Base-by-base conservation (phyloP, 2,329 filamentous ascomycete genomes). In the Sporothrix curviconia region DNA sequence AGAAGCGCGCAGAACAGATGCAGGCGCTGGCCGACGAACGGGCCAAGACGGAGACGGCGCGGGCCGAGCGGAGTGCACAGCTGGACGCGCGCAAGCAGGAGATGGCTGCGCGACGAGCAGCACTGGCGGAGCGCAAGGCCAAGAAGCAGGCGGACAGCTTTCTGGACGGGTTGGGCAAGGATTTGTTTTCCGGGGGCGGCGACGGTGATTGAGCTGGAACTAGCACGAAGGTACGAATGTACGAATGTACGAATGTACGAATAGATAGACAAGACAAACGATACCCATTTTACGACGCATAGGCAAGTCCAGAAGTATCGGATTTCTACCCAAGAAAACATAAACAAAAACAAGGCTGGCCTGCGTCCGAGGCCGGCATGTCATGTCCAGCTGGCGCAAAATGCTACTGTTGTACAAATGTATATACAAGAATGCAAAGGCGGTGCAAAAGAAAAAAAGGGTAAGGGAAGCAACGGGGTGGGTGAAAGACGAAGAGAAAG, bases 1-100 rank as follows among this genome's bases (percentile, higher is more conserved):
- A 81, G 63, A 76, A 78, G 62, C 77, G 85, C 67, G 71, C 72
- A 65, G 65, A 66, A 50, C 89, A 97, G 77, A 96, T 97, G 89
- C 78, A 82, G 63, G 80, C 78, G 44, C 74, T 96, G 56, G 80
- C 83, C 62, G 76, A 78, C 64, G 85, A 90, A 69, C 77, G 89
- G 59, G 72, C 76, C 61, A 81, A 83, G 67, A 94, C 89, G 53
- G 86, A 91, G 70, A 74, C 76, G 55, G 79, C 80, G 64, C 76
- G 87, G 59, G 65, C 72, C 60, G 77, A 77, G 63, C 74, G 78
- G 60, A 78, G 82, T 63, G 80, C 86, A 66, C 81, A 54, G 44
- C 32, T 90, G 63, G 86, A 89, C 77, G 76, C 75, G 66, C 68
- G 86, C 64, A 80, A 82, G 67, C 76, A 74, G 66, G 79, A 82